phyloP scores from a whole-genome alignment of 768 basidiomycete genomes.

The Russula foetens region DNA sequence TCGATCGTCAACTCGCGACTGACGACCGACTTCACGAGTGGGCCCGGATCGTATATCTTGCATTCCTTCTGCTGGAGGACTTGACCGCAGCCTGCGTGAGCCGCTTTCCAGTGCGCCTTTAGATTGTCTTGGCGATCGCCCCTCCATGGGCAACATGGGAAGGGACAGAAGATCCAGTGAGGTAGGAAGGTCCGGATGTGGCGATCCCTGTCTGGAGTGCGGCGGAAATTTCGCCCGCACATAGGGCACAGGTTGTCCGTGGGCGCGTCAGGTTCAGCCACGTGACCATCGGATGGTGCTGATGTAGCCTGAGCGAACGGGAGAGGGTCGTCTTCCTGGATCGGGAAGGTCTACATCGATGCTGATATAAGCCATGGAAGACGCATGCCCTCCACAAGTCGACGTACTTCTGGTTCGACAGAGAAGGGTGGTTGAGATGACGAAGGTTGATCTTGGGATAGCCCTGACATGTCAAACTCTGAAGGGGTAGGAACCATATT shows the following conservation, averaged over 20 bases:
- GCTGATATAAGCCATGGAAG: too few species aligned
- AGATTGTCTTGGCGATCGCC: background rate
- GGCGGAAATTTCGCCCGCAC: background rate
- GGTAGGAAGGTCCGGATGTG: background rate
- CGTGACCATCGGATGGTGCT: background rate
- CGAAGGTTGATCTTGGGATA: background rate
- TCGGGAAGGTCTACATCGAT: background rate
- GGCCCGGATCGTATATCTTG: background rate
- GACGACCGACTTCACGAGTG: background rate
- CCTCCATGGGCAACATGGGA: background rate
- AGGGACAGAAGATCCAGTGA: background rate
- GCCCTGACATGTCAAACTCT: background rate
- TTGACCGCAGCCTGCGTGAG: background rate
- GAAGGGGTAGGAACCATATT: background rate
- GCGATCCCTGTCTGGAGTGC: background rate
- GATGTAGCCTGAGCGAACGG: too few species aligned
- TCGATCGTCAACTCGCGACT: background rate
- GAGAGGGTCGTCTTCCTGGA: too few species aligned
- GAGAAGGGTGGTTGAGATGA: too few species aligned
- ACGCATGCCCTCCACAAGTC: too few species aligned
- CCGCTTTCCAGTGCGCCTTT: background rate
- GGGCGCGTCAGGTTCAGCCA: too few species aligned
- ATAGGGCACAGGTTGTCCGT: background rate
- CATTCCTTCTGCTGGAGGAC: background rate
- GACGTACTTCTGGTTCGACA: too few species aligned